Percentiles rank a stretch among this genome's conserved stretches.
Conservation (phyloP, 2,329 filamentous ascomycete genomes). For the Botrytis paeoniae region DNA sequence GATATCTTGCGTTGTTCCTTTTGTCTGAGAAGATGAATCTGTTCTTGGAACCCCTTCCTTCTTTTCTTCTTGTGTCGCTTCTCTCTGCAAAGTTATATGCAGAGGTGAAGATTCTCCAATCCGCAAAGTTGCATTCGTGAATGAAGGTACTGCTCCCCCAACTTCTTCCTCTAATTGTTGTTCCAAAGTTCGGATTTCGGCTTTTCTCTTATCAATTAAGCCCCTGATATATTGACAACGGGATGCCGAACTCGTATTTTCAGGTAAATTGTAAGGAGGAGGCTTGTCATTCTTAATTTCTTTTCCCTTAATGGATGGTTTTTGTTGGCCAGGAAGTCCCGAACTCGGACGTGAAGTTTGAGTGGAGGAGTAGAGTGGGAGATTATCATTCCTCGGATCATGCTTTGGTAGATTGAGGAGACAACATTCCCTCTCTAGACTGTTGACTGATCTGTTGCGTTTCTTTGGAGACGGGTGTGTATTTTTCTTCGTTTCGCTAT, state of each 20-base stretch:
- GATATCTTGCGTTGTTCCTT: not conserved
- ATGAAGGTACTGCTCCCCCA: too few species aligned
- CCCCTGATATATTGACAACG: too few species aligned
- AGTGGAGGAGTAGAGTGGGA: not conserved
- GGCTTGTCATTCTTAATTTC: not conserved
- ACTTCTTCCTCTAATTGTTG: not conserved
- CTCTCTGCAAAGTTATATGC: not conserved
- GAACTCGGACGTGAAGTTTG: not conserved
- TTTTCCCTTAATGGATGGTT: too few species aligned
- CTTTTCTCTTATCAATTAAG: not conserved
- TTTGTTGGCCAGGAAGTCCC: not conserved
- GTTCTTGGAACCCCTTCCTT: not conserved
- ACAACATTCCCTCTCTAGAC: not conserved
- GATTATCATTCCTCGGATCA: not conserved
- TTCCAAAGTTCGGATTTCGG: not conserved
- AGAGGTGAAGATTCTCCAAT: not conserved
- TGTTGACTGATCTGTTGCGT: not conserved
- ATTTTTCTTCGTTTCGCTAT: not conserved
- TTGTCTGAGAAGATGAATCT: not conserved
- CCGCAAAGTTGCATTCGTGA: not conserved
- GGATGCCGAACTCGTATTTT: not conserved
- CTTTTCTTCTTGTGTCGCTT: not conserved
- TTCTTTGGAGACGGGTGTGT: not conserved
- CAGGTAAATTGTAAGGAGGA: not conserved
- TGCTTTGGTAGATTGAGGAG: not conserved